These are phyloP conservation scores for Exophiala sideris DNA, from an alignment of 2,329 filamentous ascomycete species.

Conservation along the genomic window DNA sequence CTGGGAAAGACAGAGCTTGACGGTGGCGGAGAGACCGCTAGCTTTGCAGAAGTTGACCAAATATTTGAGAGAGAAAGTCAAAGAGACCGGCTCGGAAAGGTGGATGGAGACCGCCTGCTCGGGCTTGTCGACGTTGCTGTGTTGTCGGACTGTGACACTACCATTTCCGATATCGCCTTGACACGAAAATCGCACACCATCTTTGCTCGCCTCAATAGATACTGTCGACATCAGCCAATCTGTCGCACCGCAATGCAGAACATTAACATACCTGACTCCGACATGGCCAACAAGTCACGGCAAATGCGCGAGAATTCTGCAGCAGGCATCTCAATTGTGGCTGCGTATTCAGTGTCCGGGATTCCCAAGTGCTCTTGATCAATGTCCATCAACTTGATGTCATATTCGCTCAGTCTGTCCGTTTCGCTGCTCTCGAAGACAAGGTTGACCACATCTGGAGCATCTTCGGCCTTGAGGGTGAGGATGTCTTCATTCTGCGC, in stretches of 20 bases:
- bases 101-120: constrained; percentile 82
- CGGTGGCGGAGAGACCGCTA: constrained; percentile 71
- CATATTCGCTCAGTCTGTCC: constrained; percentile 96
- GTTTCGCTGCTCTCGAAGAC: constrained; percentile 86
- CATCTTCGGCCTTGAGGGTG: constrained; percentile 95
- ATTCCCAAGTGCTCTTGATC: constrained; percentile 99
- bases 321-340: constrained; percentile 84
- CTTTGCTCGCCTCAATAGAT: constrained; percentile 92
- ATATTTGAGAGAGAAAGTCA: constrained; percentile 99
- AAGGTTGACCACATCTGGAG: constrained; percentile 91
- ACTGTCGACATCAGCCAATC: constrained; percentile 54
- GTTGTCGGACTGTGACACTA: constrained; percentile 83
- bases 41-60: constrained; percentile 99
- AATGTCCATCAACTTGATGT: constrained; percentile 99
- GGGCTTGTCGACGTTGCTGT: constrained; percentile 86
- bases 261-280: constrained; percentile 76
- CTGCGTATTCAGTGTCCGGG: constrained; percentile 96
- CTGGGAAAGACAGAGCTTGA: constrained; percentile 91
- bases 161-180: constrained; percentile 94
- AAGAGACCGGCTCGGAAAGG: constrained; percentile 83
- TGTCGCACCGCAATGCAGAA: not conserved
- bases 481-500: constrained; percentile 92
- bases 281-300: constrained; percentile 84
- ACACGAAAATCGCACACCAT: constrained; percentile 93
- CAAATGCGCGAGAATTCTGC: constrained; percentile 92